Base-by-base conservation (phyloP, 805 yeast species). In the Spathaspora boniae region DNA sequence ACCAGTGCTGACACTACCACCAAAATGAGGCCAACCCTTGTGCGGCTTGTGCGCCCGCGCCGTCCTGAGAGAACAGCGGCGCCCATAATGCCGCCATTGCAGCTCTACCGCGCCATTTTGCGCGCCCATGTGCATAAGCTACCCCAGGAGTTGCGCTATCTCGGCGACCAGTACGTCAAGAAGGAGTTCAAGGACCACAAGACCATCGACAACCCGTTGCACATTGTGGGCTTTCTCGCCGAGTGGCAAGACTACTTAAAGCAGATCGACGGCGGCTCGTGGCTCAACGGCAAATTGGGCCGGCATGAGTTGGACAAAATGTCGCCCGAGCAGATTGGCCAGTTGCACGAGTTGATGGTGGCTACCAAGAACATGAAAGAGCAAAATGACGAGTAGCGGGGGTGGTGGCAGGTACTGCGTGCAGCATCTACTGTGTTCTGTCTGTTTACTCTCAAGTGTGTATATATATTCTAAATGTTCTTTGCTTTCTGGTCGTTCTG, bases 131-230 rank as follows among this genome's bases (percentile, higher is more conserved):
- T 44, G 17, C 60, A 61, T 66, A 45, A 67, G 56, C 69, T 93
- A n/a, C 86, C 89, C 0, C 58, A 63, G 3, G 78, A 78, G 32
- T 82, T 83, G 42, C 71, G 95, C 39, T 72, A 78, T 34, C 68
- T 93, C 16, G 99, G 98, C 4, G 96, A 93, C 58, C 72, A 78
- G 46, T 93, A 93, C 56, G 96, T 91, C 34, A 84, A 80, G 54
- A 76, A 81, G 23, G 99, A 93, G 62, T 93, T 93, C 67, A 78
- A 80, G 49, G 82, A 89, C 5, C 98, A 93, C 61, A 75, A 79
- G 41, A 60, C 67, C 31, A 74, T 82, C 5, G 96, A 87, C 45
- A 88, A 93, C 56, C 98, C 99, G 3, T 69, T 87, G 16, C 95
- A 91, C 53, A 87, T 93, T 22, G 88, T 93, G 8, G 98, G 97